A percentile compares a stretch with the other conserved stretches of the same genome.
Conservation (phyloP, 2,329 filamentous ascomycete species). For the Didymella sp. region DNA sequence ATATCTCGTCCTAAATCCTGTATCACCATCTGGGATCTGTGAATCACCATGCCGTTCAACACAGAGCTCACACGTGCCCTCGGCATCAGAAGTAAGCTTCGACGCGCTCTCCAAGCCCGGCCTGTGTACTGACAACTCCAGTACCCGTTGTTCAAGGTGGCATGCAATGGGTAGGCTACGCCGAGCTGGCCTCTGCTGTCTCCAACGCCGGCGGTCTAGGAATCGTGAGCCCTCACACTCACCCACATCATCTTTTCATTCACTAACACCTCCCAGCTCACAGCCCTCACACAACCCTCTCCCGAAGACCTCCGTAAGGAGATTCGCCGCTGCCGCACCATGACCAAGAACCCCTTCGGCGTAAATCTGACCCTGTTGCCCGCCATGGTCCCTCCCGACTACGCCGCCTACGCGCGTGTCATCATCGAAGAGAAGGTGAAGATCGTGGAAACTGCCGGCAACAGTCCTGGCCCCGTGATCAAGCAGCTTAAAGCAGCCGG, state of each 20-base stretch:
- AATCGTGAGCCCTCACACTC: conserved; percentile 55
- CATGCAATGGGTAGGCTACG: conserved; percentile 87
- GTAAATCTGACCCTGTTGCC: conserved; percentile 96
- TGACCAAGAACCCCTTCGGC: conserved; percentile 82
- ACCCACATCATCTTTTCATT: not conserved
- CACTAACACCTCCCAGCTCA: conserved; percentile 60
- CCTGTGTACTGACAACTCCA: conserved; percentile 55
- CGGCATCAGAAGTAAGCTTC: conserved; percentile 58
- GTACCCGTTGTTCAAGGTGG: conserved; percentile 85
- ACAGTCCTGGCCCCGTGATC: conserved; percentile 90
- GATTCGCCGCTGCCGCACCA: conserved; percentile 81
- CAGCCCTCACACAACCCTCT: conserved; percentile 88
- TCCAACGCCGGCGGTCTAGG: conserved; percentile 74
- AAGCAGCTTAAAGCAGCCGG: conserved; percentile 81
- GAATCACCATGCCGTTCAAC: conserved; percentile 65
- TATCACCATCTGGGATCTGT: not conserved
- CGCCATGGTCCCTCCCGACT: conserved; percentile 87
- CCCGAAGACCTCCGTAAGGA: conserved; percentile 92
- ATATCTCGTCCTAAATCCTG: not conserved
- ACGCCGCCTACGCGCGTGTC: conserved; percentile 87
- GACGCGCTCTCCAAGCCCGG: not conserved
- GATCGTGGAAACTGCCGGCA: conserved; percentile 92
- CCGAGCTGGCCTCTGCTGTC: conserved; percentile 77
- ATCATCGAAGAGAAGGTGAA: conserved; percentile 91
- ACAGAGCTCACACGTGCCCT: conserved; percentile 68